Base-by-base conservation (phyloP, 495 filamentous ascomycete genomes). In the Aspergillus hancockii region DNA sequence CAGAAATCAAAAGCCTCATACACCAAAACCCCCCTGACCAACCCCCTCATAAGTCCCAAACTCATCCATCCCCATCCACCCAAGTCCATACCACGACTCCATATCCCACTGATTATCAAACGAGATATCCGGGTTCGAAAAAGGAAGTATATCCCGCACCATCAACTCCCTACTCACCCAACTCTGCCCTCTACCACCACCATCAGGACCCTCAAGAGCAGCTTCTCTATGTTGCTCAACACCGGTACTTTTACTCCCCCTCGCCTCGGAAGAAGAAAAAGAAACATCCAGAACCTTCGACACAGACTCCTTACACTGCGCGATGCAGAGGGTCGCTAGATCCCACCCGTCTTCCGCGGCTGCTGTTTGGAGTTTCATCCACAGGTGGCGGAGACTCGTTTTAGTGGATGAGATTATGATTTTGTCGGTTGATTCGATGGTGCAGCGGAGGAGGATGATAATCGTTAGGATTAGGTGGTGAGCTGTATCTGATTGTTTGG, bases 331-430 rank as follows among this genome's bases (percentile, higher is more conserved):
- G 9, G 64, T 61, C 19, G 69, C 72, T 18, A 75, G 62, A 62
- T 75, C 72, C 72, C 72, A 75, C 28, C 67, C 66, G 47, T 68
- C 59, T 22, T 68, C 47, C n/a, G 70, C 64, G 10, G 58, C 58
- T 1, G 66, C 67, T 8, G 62, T 49, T 43, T 69, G 69, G 22
- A 73, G 64, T 50, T 71, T 68, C 30, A 59, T 57, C 25, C 65
- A 64, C 54, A 69, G 58, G 23, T 51, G 58, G 46, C 65, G 57
- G 49, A 64, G 63, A 45, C 63, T 61, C 5, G 60, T 41, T 49
- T 63, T 65, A 46, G 60, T 65, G 28, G 55, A 58, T n/a, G 56
- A 50, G 47, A 61, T 46, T 9, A 66, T 54, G n/a, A 59, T 45
- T 14, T 53, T 52, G 52, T 62, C 52, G 49, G 57, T 58, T 13